Evolutionary conservation across 495 filamentous ascomycete genomes (phyloP), one percentile per base, ranked within the genome.

Genomic region (Melanomma pulvis-pyrius): DNA sequence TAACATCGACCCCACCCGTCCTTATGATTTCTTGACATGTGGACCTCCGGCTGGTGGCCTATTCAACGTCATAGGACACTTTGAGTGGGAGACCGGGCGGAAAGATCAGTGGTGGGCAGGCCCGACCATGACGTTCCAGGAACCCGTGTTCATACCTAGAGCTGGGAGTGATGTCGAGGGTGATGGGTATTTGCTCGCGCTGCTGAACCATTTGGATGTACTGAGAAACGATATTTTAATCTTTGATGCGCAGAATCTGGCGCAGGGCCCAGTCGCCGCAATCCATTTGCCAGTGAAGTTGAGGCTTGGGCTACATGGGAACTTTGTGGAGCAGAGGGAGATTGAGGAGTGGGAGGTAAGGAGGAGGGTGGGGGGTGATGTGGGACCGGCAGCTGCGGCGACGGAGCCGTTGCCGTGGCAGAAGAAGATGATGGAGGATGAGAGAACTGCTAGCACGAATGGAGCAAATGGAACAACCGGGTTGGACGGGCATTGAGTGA

Each of bases 131-230:
- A 73, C 70, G 22, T 70, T 85, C 67, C 84, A 87, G 63, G 84
- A 86, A 62, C 84, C 85, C 0, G 79, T 82, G 0, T 86, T 86
- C 63, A 82, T 86, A 30, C 84, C 84, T 0, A 75, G 74, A 58
- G 64, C 71, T 0, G 78, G 76, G 6, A 74, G 72, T 0, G 44
- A 34, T 1, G 69, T 56, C 2, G 84, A 86, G 63, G 85, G 82
- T 2, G 83, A 86, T 65, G 84, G 84, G 0, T 86, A 83, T 59
- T 65, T 87, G 12, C 78, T 84, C 13, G 80, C 78, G 17, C 75
- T 87, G 32, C 74, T 85, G 36, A 87, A 86, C 62, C 82, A 75
- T 63, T 49, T 73, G 8, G 67, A 73, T 66, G 70, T 70, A n/a
- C 39, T 73, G 54, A 60, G 70, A 21, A 73, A 73, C 36, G 70